Evolutionary conservation across 257 asterid genomes (phyloP).

Genomic region (Leonotis leonurus): DNA sequence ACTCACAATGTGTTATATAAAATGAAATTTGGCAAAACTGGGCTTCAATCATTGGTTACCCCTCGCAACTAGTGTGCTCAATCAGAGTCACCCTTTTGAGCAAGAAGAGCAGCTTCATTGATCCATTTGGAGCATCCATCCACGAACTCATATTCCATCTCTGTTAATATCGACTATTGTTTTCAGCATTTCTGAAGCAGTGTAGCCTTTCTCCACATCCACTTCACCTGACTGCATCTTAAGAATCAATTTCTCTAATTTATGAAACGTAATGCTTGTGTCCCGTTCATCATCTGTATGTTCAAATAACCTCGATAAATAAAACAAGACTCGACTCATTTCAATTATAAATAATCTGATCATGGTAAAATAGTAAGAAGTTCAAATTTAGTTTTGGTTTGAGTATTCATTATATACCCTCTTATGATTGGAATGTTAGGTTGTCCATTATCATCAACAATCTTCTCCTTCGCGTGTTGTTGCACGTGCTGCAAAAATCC

Average conservation of each 20-base stretch:
- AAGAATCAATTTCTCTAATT: slow-evolving; percentile 30
- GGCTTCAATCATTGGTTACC: slow-evolving; percentile 4
- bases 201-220: slow-evolving; percentile 33
- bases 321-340: too few species aligned
- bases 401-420: slow-evolving; percentile 18
- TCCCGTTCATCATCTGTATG: slow-evolving; percentile 32
- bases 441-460: slow-evolving; percentile 29
- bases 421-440: slow-evolving; percentile 34
- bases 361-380: not conserved
- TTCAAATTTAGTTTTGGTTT: not conserved
- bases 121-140: slow-evolving; percentile 36
- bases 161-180: slow-evolving; percentile 24
- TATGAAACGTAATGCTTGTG: slow-evolving; percentile 24
- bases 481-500: slow-evolving; percentile 41
- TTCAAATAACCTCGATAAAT: slow-evolving; percentile 24
- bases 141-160: slow-evolving; percentile 27
- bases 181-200: slow-evolving; percentile 27
- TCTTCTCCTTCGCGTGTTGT: slow-evolving; percentile 34
- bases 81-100: slow-evolving; percentile 20
- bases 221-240: slow-evolving; percentile 31
- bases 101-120: slow-evolving; percentile 23
- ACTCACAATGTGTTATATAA: not conserved
- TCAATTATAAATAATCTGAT: too few species aligned
- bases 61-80: slow-evolving; percentile 12
- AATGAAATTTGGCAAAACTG: not conserved